Conservation (phyloP, 805 yeast genomes). For the Metschnikowia kofuensis region DNA sequence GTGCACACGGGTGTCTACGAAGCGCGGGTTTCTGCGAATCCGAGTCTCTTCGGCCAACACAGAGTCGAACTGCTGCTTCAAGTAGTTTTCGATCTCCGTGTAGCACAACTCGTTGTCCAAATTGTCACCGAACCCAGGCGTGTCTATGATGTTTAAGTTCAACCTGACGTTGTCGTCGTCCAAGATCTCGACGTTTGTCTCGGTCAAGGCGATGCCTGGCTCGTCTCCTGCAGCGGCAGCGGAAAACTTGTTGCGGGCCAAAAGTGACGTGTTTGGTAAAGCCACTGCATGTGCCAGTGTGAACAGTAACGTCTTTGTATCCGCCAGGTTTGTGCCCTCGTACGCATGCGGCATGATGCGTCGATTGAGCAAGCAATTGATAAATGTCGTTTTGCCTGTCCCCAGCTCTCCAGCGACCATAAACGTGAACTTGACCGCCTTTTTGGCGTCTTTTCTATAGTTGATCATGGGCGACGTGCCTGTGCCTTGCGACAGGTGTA, state of each 20-base stretch:
- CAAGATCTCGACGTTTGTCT: constrained; percentile 56
- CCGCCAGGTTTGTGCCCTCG: constrained; percentile 27
- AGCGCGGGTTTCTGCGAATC: constrained; percentile 80
- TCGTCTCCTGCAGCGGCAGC: constrained; percentile 59
- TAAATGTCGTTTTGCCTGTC: constrained; percentile 74
- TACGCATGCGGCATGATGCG: constrained; percentile 60
- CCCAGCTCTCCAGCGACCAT: constrained; percentile 74
- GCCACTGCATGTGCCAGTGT: constrained; percentile 56
- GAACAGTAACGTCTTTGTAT: constrained; percentile 53
- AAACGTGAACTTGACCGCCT: constrained; percentile 71
- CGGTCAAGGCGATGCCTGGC: constrained; percentile 75
- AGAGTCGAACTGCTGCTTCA: constrained; percentile 74
- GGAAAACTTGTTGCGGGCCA: constrained; percentile 56
- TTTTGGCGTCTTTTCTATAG: constrained; percentile 64
- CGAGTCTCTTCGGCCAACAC: constrained; percentile 85
- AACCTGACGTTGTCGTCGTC: constrained; percentile 58
- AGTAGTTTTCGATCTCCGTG: constrained; percentile 59
- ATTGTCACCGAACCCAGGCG: constrained; percentile 79
- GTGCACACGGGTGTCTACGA: constrained; percentile 75
- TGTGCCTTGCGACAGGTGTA: constrained; percentile 27
- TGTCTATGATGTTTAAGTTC: constrained; percentile 58
- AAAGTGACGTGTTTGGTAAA: constrained; percentile 51
- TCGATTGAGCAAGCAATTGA: constrained; percentile 64
- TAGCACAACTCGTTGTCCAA: constrained; percentile 68
- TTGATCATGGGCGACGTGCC: constrained; percentile 43